Percentiles rank a stretch among this genome's conserved stretches.
Conservation (phyloP, 179 eudicot genomes). For the Spinacia oleracea region DNA sequence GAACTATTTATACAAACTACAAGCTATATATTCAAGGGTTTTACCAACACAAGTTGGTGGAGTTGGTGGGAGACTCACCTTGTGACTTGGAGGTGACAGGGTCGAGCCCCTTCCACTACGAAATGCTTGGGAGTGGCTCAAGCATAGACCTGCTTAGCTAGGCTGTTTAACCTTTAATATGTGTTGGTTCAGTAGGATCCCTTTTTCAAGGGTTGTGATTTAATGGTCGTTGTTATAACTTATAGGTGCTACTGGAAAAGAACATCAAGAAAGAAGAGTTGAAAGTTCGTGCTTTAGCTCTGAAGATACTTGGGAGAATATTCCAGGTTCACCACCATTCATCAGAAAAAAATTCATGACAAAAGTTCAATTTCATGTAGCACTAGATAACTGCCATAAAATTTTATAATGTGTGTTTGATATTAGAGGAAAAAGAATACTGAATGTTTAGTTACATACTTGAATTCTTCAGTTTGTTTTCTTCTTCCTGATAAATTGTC, state of each 20-base stretch:
- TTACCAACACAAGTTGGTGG: no score
- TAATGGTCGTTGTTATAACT: not conserved
- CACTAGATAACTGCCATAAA: not conserved
- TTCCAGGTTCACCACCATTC: conserved; percentile 56
- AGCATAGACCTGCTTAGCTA: no score
- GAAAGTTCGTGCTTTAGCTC: conserved; percentile 67
- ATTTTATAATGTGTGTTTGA: not conserved
- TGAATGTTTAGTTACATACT: not conserved
- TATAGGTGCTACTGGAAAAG: conserved; percentile 79
- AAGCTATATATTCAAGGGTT: not conserved
- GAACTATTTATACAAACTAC: not conserved
- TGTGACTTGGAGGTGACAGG: no score
- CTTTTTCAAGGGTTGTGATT: not conserved
- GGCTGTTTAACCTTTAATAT: no score
- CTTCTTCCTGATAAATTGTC: not conserved
- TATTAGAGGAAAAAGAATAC: not conserved
- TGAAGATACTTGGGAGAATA: conserved; percentile 68
- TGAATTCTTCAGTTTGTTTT: not conserved
- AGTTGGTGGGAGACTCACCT: no score
- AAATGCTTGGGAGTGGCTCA: no score
- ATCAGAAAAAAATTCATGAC: not conserved
- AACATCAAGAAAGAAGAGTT: conserved; percentile 78
- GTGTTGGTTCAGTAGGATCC: no score
- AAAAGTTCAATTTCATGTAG: not conserved
- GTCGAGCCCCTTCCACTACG: no score